Conservation (phyloP, 768 basidiomycete species). For the Lactarius pseudohatsudake region DNA sequence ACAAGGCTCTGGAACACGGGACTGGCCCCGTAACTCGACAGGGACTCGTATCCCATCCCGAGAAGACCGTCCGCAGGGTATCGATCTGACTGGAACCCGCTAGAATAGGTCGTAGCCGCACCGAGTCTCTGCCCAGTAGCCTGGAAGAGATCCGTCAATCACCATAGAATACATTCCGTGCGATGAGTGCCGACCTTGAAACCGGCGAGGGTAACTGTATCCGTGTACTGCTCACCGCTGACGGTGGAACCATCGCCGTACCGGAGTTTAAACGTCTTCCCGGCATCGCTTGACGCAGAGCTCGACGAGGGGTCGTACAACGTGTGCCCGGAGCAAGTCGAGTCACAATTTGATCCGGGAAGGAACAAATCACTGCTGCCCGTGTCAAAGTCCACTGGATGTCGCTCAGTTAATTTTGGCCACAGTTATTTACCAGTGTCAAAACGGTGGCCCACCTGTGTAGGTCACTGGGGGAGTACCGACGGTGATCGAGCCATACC, state of each 20-base stretch:
- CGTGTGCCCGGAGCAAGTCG: conserved; percentile 33
- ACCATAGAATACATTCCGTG: not conserved
- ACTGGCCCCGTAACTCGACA: conserved; percentile 30
- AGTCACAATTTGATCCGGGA: conserved; percentile 35
- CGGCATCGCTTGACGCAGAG: conserved; percentile 31
- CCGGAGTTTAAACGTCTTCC: conserved; percentile 34
- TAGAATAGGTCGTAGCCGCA: conserved; percentile 42
- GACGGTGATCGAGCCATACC: conserved; percentile 28
- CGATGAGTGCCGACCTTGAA: conserved; percentile 25
- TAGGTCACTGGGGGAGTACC: conserved; percentile 25
- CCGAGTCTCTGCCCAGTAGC: conserved; percentile 46
- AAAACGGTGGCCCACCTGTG: conserved; percentile 8
- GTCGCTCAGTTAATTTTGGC: not conserved
- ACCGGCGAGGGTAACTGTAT: conserved; percentile 45
- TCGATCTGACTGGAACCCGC: conserved; percentile 31
- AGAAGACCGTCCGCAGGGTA: conserved; percentile 44
- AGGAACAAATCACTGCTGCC: conserved; percentile 38
- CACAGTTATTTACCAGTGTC: too few relatives aligned
- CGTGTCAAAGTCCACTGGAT: conserved; percentile 42
- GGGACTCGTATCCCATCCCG: conserved; percentile 40
- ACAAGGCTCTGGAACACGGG: conserved; percentile 44
- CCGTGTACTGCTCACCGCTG: conserved; percentile 42
- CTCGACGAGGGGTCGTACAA: conserved; percentile 9
- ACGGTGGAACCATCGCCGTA: conserved; percentile 44
- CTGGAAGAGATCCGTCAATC: conserved; percentile 23